Percentiles rank a stretch among this genome's conserved stretches.
Evolutionary conservation across 2,329 filamentous ascomycete species (phyloP).

Genomic region (Talaromyces sp.): DNA sequence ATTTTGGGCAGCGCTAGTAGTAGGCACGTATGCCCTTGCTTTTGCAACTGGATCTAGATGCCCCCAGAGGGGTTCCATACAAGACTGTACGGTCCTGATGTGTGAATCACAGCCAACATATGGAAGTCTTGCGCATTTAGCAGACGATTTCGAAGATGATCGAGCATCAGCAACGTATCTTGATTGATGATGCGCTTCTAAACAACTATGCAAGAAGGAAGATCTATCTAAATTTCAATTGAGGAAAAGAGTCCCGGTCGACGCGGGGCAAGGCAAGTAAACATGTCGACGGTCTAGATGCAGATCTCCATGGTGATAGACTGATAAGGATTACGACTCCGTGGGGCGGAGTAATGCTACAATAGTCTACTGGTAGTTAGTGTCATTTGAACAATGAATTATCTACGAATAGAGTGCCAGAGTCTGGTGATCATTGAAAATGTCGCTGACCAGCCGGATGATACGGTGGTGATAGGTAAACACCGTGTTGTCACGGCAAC

Average conservation of each 20-base stretch:
- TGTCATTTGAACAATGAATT: background rate
- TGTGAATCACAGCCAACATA: conserved; percentile 1
- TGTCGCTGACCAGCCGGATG: background rate
- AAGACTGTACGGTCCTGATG: conserved; percentile 3
- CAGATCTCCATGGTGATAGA: conserved; percentile 14
- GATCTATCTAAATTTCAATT: background rate
- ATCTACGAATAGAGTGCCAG: background rate
- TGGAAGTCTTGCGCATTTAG: background rate
- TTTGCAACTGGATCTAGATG: background rate
- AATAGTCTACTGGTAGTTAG: background rate
- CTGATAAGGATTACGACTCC: background rate
- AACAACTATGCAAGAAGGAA: background rate
- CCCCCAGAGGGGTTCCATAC: conserved; percentile 21
- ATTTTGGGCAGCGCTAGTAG: conserved; percentile 15
- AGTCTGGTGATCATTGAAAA: background rate
- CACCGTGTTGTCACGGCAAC: conserved; percentile 8
- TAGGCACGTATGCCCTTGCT: conserved; percentile 9
- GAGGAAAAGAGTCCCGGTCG: background rate
- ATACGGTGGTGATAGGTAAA: background rate
- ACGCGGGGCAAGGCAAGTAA: conserved; percentile 10
- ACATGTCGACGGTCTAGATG: conserved; percentile 11
- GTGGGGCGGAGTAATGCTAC: background rate
- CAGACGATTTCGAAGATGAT: background rate
- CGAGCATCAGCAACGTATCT: background rate
- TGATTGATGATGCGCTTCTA: background rate